A percentile compares a stretch with the other conserved stretches of the same genome.
These are phyloP conservation scores for Lactifluus hygrophoroides DNA, from an alignment of 768 basidiomycete species.

Conservation along the genomic window DNA sequence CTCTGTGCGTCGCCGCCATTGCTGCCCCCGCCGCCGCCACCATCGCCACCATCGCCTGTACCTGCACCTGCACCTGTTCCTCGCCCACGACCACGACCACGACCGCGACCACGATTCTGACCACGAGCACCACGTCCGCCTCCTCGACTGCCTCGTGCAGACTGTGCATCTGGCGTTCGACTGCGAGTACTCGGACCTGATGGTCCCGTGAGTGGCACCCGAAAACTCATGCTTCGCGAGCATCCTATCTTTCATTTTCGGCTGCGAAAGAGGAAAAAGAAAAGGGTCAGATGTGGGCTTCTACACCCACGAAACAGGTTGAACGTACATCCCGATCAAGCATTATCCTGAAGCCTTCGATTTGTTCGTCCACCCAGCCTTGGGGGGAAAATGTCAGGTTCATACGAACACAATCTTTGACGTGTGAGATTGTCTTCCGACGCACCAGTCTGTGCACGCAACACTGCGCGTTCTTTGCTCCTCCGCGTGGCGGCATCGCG, in stretches of 20 bases:
- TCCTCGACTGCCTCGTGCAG: conserved; percentile 18
- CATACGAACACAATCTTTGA: background rate
- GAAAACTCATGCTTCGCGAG: conserved; percentile 69
- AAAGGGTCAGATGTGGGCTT: background rate
- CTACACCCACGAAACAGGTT: background rate
- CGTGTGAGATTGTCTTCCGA: background rate
- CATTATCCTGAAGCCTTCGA: conserved; percentile 91
- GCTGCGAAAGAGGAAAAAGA: conserved; percentile 31
- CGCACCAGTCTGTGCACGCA: conserved; percentile 62
- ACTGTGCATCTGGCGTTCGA: conserved; percentile 4
- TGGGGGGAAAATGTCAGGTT: background rate
- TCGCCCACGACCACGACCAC: conserved; percentile 24
- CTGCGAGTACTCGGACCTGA: conserved; percentile 8
- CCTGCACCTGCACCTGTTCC: conserved; percentile 22
- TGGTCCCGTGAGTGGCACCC: conserved; percentile 28
- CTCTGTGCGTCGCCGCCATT: conserved; percentile 38
- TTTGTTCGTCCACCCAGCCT: conserved; percentile 75
- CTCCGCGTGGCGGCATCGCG: conserved; percentile 65
- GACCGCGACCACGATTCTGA: conserved; percentile 13
- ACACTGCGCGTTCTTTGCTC: conserved; percentile 53
- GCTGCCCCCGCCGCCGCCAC: conserved; percentile 30
- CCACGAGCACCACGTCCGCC: conserved; percentile 13
- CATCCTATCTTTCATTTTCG: conserved; percentile 59
- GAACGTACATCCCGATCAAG: conserved; percentile 73
- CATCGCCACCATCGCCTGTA: conserved; percentile 20